Evolutionary conservation across 371 early-diverging fungal species (phyloP), one percentile per base, ranked within the genome.

Genomic region (Mortierella sp.): DNA sequence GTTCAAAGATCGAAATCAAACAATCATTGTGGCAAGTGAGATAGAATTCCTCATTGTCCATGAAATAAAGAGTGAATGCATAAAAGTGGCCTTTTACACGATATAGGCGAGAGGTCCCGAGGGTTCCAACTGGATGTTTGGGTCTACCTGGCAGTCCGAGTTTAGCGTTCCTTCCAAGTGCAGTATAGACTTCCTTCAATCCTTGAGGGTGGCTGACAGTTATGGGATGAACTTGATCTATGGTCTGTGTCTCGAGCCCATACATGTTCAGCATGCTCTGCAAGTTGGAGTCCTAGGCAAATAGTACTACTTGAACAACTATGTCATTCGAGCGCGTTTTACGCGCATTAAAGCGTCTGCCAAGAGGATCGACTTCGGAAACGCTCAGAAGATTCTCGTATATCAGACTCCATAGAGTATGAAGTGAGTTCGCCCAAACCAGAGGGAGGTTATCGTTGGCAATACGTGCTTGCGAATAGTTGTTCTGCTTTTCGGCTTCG

Each of bases 371-470:
- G 28, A 96, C 59, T 65, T 96, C 96, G 10, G 94, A 91, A 2
- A 92, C 88, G 6, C 91, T 89, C 58, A 96, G 73, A 11, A 95
- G 82, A 48, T 92, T 89, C 58, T 96, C 96, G 48, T 91, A 84
- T 16, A 96, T 88, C 67, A 96, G 77, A 50, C 88, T 86, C 16
- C 96, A 95, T 32, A 96, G 88, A 57, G 94, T 89, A 73, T 92
- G 94, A 13, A 96, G 88, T 6, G 94, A 93, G 63, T 95, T 92
- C 6, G 97, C 95, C 97, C 97, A 96, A 0, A 96, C 97, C 11
- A 96, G 84, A 2, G 97, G 97, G 0, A 96, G 87, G 74, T 96
- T 96, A 72, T 95, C 95, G 69, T 95, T 95, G 8, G 97, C 93
- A 32, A 92, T 79, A 50, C 97, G 89, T 22, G 87, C 86, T 76